phyloP scores from a whole-genome alignment of 192 early-diverging fungal species.

The Backusella australiensis region DNA sequence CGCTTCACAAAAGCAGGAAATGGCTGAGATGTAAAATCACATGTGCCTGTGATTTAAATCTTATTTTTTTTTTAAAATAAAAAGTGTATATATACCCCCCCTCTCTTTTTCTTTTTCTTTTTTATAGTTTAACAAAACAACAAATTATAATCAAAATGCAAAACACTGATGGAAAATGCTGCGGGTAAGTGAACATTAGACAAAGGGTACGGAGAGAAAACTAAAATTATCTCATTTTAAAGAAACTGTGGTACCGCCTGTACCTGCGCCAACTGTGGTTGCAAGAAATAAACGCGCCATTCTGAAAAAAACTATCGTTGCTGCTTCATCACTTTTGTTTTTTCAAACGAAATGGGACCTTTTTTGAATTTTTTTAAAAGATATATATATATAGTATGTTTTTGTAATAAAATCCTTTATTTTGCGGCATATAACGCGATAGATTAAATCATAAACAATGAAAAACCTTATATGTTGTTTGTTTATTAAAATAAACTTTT shows the following conservation, averaged over 20 bases:
- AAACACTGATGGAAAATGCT: constrained; percentile 16
- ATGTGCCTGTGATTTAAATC: not conserved
- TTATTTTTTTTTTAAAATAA: not conserved
- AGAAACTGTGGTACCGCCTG: constrained; percentile 4
- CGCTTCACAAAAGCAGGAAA: not conserved
- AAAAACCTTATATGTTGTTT: not conserved
- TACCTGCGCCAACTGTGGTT: not conserved
- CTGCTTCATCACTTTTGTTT: not conserved
- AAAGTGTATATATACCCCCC: not conserved
- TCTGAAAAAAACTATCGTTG: not conserved
- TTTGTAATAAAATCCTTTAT: not conserved
- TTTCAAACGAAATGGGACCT: not conserved
- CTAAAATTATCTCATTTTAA: not conserved
- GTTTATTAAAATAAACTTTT: not conserved
- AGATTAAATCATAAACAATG: not conserved
- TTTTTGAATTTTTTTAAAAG: not conserved
- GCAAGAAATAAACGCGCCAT: not conserved
- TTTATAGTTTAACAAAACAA: not conserved
- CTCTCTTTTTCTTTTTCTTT: not conserved
- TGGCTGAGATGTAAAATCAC: not conserved
- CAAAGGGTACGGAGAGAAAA: not conserved
- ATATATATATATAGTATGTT: not conserved
- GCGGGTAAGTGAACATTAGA: not conserved
- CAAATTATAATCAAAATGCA: constrained; percentile 4
- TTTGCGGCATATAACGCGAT: not conserved